Evolutionary conservation across 2,329 filamentous ascomycete genomes (phyloP), one percentile per base, ranked within the genome.

Genomic region (Fusarium compactum): DNA sequence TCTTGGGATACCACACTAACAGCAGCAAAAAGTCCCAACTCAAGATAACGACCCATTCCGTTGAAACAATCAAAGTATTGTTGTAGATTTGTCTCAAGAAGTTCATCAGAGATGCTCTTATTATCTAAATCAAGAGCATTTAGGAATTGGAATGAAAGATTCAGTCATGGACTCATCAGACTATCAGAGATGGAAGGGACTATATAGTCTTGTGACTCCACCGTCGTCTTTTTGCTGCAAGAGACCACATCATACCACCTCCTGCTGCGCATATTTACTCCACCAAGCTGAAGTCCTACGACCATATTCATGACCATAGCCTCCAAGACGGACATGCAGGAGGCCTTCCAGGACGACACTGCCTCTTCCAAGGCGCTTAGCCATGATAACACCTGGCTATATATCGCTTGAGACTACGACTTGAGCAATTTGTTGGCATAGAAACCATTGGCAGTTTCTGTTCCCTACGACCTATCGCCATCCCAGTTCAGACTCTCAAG

Each of bases 271-370:
- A 58, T 38, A 47, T 46, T 41, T 50, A 45, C 54, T 52, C 58
- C 69, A 63, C 67, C 57, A 51, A 57, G 32, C 60, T 71, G 58
- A 61, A 60, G 32, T 52, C 59, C 58, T 67, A 41, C 38, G 48
- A 55, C 67, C 47, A 25, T 57, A 62, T 60, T 55, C 58, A 32
- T 41, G 47, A n/a, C 70, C 64, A 27, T 41, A 44, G 38, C 44
- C 54, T 51, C 46, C 44, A 48, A 67, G 30, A 27, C 40, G 24
- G 32, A 46, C 47, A 47, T 32, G 29, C 29, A 40, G 48, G 60
- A 62, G 59, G 65, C 57, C 67, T 32, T 61, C 56, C 53, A 54
- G 29, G 44, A 27, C 14, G 32, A 55, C 61, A 56, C 50, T 51
- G 54, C 62, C 61, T 46, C 32, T 29, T 20, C 27, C 27, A 34